Evolutionary conservation across 1,284 basidiomycete species (phyloP).

Genomic region (Prillingera fragicola): DNA sequence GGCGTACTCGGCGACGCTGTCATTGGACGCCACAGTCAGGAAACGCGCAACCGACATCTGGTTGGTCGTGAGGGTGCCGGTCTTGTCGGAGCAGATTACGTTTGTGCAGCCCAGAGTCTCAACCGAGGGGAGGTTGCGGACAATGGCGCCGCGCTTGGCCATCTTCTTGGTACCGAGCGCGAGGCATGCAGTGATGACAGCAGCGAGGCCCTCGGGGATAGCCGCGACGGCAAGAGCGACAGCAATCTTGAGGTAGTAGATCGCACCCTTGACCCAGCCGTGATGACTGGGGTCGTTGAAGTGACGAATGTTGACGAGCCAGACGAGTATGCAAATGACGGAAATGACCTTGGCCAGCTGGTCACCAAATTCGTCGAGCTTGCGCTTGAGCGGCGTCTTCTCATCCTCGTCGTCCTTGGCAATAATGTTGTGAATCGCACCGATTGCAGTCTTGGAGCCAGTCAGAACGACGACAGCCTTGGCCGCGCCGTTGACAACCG

Average conservation of each 20-base stretch:
- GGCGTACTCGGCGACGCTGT: conserved; percentile 60
- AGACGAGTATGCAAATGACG: conserved; percentile 90
- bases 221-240: conserved; percentile 93
- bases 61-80: conserved; percentile 89
- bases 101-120: conserved; percentile 95
- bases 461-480: conserved; percentile 79
- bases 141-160: conserved; percentile 96
- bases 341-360: conserved; percentile 92
- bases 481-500: conserved; percentile 83
- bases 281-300: conserved; percentile 89
- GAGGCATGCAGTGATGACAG: conserved; percentile 92
- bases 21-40: conserved; percentile 61
- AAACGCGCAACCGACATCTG: conserved; percentile 92
- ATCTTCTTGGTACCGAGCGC: conserved; percentile 95
- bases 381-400: conserved; percentile 91
- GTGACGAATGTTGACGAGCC: conserved; percentile 90
- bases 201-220: conserved; percentile 90
- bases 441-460: conserved; percentile 80
- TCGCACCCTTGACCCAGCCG: conserved; percentile 79
- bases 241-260: conserved; percentile 98
- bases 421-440: conserved; percentile 91
- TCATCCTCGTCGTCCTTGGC: conserved; percentile 54
- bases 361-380: conserved; percentile 94
- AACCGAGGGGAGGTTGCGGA: conserved; percentile 88
- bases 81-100: conserved; percentile 96